Base-by-base conservation (phyloP, 129 eudicot species). In the Artemisia annua region DNA sequence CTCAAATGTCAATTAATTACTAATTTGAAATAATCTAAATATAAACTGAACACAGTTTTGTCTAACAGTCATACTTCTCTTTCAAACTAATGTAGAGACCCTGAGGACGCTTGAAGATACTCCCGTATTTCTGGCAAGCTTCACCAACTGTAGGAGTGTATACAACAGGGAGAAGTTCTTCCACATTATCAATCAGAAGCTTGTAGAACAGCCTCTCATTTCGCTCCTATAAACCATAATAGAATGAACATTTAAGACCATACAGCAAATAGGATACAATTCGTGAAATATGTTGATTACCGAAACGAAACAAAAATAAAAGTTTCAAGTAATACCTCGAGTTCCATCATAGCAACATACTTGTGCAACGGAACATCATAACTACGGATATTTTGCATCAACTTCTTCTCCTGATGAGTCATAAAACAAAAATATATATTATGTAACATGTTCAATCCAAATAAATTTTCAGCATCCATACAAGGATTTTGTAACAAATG, bases 111-210 rank as follows among this genome's bases (percentile, higher is more conserved):
- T 71, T 86, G 74, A 92, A 92, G 63, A 92, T 89, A 75, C 96
- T 85, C 60, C 94, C 97, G 65, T 89, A 92, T 80, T 92, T 92
- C 66, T 92, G 97, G 87, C 96, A 92, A 69, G 97, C 97, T 81
- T 92, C 97, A 14, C 97, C 97, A 58, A 92, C 96, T 17, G 82
- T 16, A 54, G 60, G 60, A 54, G 60, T 54, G 60, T 54, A 54
- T 54, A 54, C 60, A 54, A 14, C 60, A 54, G 7, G 60, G 60
- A 54, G 60, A 54, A 54, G 60, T 54, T 54, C 60, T 54, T 54
- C 20, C 26, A 54, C 60, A 54, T 16, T 54, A 54, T 54, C 50
- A 63, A 71, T 71, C 19, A 71, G 75, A 19, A 71, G 75, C 75
- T 57, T 57, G 54, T 71, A 71, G 66, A 71, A 71, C 66, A 71